These are phyloP conservation scores for Ophiocytium majus DNA, from an alignment of 352 stramenopile genomes.

Conservation along the genomic window DNA sequence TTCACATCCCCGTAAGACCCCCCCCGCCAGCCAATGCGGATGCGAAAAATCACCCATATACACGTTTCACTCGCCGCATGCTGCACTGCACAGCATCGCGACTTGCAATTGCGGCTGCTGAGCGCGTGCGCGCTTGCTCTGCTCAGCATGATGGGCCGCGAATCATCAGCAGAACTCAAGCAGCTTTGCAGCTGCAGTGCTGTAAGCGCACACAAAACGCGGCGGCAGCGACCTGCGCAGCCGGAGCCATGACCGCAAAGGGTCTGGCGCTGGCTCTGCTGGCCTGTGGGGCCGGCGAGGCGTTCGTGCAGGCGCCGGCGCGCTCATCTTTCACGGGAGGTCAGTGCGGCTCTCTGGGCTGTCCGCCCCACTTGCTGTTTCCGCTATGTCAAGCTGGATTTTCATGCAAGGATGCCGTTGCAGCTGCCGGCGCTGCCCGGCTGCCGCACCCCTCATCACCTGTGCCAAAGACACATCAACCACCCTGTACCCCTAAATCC, in stretches of 20 bases:
- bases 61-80: too few species aligned
- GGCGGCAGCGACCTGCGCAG: background rate
- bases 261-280: background rate
- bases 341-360: background rate
- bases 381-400: background rate
- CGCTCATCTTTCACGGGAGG: background rate
- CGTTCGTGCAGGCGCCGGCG: background rate
- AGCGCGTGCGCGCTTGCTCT: background rate
- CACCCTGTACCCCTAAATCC: background rate
- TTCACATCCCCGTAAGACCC: too few species aligned
- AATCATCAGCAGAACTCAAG: too few species aligned
- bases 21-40: too few species aligned
- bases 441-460: background rate
- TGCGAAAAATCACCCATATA: too few species aligned
- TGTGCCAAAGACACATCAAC: background rate
- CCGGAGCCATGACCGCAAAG: background rate
- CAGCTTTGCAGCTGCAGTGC: background rate
- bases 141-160: background rate
- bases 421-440: too few species aligned
- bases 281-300: background rate
- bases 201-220: background rate
- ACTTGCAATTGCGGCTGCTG: too few species aligned
- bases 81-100: too few species aligned
- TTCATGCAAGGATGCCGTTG: background rate
- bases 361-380: background rate